phyloP scores from a whole-genome alignment of 2,329 filamentous ascomycete genomes.

The Thyridium curvatum region DNA sequence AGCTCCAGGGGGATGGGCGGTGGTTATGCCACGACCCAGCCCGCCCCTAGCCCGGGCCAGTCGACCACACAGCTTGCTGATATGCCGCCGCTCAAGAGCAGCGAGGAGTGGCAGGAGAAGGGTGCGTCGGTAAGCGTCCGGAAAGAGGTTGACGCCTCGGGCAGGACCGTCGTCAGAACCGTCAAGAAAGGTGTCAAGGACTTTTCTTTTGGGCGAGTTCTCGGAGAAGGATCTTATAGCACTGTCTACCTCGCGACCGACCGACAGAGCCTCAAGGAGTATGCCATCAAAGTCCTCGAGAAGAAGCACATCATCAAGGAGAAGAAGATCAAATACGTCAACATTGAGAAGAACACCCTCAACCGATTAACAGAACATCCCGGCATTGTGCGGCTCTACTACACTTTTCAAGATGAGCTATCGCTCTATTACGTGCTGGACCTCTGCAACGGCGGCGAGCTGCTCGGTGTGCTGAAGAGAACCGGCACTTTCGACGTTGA shows the following conservation, averaged over 20 bases:
- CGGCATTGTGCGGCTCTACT: constrained; percentile 92
- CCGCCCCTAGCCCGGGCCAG: constrained; percentile 33
- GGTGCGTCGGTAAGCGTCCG: constrained; percentile 82
- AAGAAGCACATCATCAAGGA: constrained; percentile 99
- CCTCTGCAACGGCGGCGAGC: constrained; percentile 83
- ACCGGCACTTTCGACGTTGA: constrained; percentile 93
- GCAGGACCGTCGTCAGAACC: constrained; percentile 72
- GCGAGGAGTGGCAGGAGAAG: constrained; percentile 92
- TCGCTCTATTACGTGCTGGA: constrained; percentile 97
- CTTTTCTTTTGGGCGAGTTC: constrained; percentile 83
- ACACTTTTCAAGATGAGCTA: constrained; percentile 95
- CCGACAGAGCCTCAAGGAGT: constrained; percentile 88
- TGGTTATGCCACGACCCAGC: constrained; percentile 40
- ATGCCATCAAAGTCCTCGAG: constrained; percentile 96
- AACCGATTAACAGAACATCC: constrained; percentile 95
- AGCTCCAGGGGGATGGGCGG: constrained; percentile 67
- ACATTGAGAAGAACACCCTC: constrained; percentile 97
- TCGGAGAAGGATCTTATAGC: constrained; percentile 97
- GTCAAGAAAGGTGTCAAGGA: constrained; percentile 97
- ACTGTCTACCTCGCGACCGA: constrained; percentile 92
- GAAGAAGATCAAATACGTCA: constrained; percentile 99
- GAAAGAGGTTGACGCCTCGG: constrained; percentile 79
- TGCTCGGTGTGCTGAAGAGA: constrained; percentile 88
- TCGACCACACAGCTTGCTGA: constrained; percentile 29
- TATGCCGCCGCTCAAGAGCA: constrained; percentile 46